Evolutionary conservation across 352 stramenopile genomes (phyloP), one percentile per base, ranked within the genome.

Genomic region (Pythium angustatum): DNA sequence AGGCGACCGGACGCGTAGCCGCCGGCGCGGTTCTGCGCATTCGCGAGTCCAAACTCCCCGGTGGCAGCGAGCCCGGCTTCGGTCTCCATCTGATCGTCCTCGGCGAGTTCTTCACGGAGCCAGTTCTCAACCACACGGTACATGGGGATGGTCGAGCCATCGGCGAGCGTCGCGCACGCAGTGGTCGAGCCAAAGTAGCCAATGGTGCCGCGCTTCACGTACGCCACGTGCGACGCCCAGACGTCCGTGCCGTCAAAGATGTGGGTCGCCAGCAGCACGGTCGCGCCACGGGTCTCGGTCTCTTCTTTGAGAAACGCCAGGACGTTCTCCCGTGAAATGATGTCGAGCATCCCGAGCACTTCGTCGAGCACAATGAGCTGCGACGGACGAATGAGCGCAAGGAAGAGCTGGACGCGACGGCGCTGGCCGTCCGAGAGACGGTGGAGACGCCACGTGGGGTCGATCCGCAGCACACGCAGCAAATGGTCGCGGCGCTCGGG

Each of bases 221-320:
- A 99, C 40, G 97, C 83, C 28, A 98, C 79, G 77, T 99, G 88
- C 0, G 96, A 90, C 11, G 92, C 94, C 96, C 96, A 99, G 19
- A 97, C 81, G 68, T 99, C 97, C 52, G 98, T 90, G 45, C 96
- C 96, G 73, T 99, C 97, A 76, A 99, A 99, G 59, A 99, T 99
- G 78, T 99, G 97, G 15, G 97, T 92, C 36, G 85, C 85, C 12
- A 94, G 69, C 44, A 94, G 40, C 59, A 94, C 85, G 8, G 85
- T 94, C 5, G 85, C 81, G 31, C 74, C 62, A 30, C 79, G 75
- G 10, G 33, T 65, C 60, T 88, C 81, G 24, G 77, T 89, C 66
- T 94, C 85, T 36, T 87, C 66, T 51, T 97, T 94, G 9, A 99
- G 71, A 71, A 98, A 99, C 43, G 79, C 62, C 8, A 99, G 73